phyloP scores from a whole-genome alignment of 768 basidiomycete genomes.

The Pleurotus eryngii region DNA sequence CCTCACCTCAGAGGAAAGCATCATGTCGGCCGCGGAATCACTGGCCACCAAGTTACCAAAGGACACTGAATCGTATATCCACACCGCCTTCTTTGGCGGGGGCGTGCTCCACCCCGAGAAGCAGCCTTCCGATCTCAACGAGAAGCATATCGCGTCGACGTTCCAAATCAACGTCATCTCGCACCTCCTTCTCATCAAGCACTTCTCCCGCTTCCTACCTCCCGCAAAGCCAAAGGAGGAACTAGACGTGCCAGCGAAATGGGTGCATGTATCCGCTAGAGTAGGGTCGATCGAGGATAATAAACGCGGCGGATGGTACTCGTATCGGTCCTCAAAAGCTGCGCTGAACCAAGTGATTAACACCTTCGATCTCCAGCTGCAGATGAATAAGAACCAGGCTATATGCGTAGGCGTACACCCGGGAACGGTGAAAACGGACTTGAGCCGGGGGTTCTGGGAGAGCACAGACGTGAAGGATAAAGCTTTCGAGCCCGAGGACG shows the following conservation, averaged over 20 bases:
- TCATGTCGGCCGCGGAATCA: constrained; percentile 41
- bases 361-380: constrained; percentile 54
- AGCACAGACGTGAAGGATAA: constrained; percentile 29
- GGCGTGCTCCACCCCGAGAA: constrained; percentile 56
- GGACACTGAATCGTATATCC: constrained; percentile 36
- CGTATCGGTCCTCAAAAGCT: constrained; percentile 59
- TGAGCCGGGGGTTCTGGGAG: constrained; percentile 53
- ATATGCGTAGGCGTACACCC: constrained; percentile 58
- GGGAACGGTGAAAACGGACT: constrained; percentile 57
- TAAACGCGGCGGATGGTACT: constrained; percentile 57
- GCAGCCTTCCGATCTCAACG: constrained; percentile 45
- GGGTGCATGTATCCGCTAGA: constrained; percentile 59
- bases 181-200: constrained; percentile 58
- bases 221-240: constrained; percentile 16
- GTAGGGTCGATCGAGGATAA: constrained; percentile 61
- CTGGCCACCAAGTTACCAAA: constrained; percentile 32
- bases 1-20: constrained; percentile 48
- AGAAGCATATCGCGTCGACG: constrained; percentile 34
- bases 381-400: constrained; percentile 41
- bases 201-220: constrained; percentile 59
- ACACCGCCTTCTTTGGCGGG: constrained; percentile 53
- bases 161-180: constrained; percentile 60
- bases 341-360: constrained; percentile 62
- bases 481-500: constrained; percentile 48
- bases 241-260: constrained; percentile 38